Conservation (phyloP, 768 basidiomycete species). For the Dioszegia aurantiaca region DNA sequence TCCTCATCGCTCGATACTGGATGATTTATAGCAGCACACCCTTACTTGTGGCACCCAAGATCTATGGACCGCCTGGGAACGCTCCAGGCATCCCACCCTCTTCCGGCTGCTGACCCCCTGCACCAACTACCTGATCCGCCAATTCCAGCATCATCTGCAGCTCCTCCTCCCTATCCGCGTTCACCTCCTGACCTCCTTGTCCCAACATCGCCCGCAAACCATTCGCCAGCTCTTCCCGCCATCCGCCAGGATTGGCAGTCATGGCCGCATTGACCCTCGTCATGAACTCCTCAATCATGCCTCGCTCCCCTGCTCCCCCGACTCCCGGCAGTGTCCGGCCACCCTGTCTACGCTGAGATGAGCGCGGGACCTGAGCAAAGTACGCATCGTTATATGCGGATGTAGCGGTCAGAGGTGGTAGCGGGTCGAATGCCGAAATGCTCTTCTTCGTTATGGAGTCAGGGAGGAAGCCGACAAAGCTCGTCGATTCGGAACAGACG, state of each 20-base stretch:
- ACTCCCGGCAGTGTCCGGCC: constrained; percentile 16
- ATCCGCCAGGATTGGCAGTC: constrained; percentile 22
- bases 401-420: constrained; percentile 66
- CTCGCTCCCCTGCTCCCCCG: constrained; percentile 13
- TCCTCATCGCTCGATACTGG: too few relatives aligned
- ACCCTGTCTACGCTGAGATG: neutral
- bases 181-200: constrained; percentile 20
- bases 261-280: constrained; percentile 28
- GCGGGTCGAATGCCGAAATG: constrained; percentile 75
- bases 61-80: constrained; percentile 20
- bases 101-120: neutral
- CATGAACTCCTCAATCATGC: constrained; percentile 20
- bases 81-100: constrained; percentile 29
- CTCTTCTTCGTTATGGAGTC: constrained; percentile 58
- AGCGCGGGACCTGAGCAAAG: constrained; percentile 55
- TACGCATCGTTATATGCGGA: constrained; percentile 70
- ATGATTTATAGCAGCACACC: too few relatives aligned
- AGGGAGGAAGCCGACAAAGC: constrained; percentile 71
- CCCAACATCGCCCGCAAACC: constrained; percentile 22
- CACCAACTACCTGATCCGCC: constrained; percentile 7
- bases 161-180: constrained; percentile 32
- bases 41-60: too few relatives aligned
- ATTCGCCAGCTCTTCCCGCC: constrained; percentile 23
- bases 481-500: constrained; percentile 62
- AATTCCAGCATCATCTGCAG: constrained; percentile 33